Evolutionary conservation across 2,329 filamentous ascomycete genomes (phyloP).

Genomic region (Dothideomycetes sp.): DNA sequence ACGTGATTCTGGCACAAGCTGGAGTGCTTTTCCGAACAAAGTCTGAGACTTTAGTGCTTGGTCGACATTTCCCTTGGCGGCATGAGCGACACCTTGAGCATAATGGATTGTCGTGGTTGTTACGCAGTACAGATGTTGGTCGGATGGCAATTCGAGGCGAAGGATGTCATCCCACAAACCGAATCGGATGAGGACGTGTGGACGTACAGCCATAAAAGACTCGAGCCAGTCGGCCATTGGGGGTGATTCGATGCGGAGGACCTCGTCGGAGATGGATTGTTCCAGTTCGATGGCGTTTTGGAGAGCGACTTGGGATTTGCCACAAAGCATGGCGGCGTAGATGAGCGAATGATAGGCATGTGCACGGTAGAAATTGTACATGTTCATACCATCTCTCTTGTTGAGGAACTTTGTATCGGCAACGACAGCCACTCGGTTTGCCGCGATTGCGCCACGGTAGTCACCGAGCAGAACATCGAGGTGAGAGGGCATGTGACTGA

Average conservation of each 20-base stretch:
- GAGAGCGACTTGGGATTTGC: slow-evolving; percentile 52
- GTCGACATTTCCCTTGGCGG: slow-evolving; percentile 46
- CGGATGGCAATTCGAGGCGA: slow-evolving; percentile 45
- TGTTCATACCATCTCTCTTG: slow-evolving; percentile 53
- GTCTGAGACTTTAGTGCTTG: slow-evolving; percentile 40
- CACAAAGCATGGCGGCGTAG: slow-evolving; percentile 71
- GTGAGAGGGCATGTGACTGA: slow-evolving; percentile 70
- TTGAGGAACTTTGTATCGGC: slow-evolving; percentile 60
- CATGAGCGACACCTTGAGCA: slow-evolving; percentile 57
- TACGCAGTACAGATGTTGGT: slow-evolving; percentile 55
- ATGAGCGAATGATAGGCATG: slow-evolving; percentile 69
- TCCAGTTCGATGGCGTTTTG: slow-evolving; percentile 54
- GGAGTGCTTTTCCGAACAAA: slow-evolving; percentile 44
- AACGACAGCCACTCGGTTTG: slow-evolving; percentile 56
- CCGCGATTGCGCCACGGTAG: slow-evolving; percentile 56
- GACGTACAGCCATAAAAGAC: slow-evolving; percentile 56
- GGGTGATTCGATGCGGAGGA: slow-evolving; percentile 51
- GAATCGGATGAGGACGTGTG: slow-evolving; percentile 67
- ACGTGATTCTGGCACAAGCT: slow-evolving; percentile 48
- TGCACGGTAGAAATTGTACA: slow-evolving; percentile 67
- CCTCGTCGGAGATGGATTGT: slow-evolving; percentile 50
- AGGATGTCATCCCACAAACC: slow-evolving; percentile 62
- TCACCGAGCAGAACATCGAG: slow-evolving; percentile 65
- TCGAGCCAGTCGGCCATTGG: slow-evolving; percentile 71
- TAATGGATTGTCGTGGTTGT: slow-evolving; percentile 62